Evolutionary conservation across 108 stramenopile genomes (phyloP), one percentile per base, ranked within the genome.

Genomic region (Nitzschia sp.): DNA sequence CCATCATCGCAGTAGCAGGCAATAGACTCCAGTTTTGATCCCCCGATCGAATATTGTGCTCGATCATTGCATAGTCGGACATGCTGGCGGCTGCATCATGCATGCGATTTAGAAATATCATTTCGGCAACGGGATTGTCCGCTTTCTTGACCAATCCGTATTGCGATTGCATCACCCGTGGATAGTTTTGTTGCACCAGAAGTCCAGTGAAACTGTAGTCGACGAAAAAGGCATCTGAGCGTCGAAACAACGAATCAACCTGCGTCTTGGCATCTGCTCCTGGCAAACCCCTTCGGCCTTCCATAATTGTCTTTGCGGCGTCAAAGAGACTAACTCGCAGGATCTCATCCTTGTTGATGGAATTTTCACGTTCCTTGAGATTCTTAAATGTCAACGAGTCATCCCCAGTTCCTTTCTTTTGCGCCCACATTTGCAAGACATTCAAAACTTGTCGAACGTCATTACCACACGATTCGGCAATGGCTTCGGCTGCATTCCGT

Each of bases 371-470:
- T 21, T 85, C 84, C 63, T 89, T 92, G 56, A 99, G 64, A 41
- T 81, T 91, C 60, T 70, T 84, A 83, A 90, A 97, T 21, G 88
- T 92, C 74, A 97, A 63, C 27, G 57, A 53, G 16, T 52, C 41
- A n/a, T n/a, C n/a, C n/a, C n/a, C n/a, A 29, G 52, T 41, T 38
- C 69, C 55, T 58, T 74, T 80, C 62, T 89, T 92, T 62, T 69
- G 78, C 48, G 86, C 77, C 98, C 96, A 97, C 98, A 98, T 98
- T 83, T 99, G 97, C 60, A 99, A 67, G 45, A 86, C 81, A 74
- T 97, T 92, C 69, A 99, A 38, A 3, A 89, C 92, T 82, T 96
- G 96, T 6, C 98, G 86, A 33, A 99, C 92, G 70, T 99, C 98
- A 67, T 97, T 97, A 5, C 97, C 97, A 67, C 89, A 91, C 21